Base-by-base conservation (phyloP, 106 monocot species). In the Acorus calamus region DNA sequence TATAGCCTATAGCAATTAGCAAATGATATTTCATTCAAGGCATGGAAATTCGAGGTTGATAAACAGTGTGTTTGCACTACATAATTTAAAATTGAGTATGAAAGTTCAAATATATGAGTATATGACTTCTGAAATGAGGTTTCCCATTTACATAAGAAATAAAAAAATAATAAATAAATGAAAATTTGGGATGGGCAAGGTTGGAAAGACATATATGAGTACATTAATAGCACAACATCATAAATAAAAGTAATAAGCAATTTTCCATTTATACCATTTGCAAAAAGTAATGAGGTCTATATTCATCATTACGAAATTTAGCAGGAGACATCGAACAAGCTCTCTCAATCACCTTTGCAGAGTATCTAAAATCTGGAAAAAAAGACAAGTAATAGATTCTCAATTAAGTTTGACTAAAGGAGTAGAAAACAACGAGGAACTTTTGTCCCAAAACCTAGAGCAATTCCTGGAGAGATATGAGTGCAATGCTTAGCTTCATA, bases 291-390 rank as follows among this genome's bases (percentile, higher is more conserved):
- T 79, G 77, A 13, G 81, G 94, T 70, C 56, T 80, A 41, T 64
- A 63, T 75, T 77, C 65, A 63, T 74, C 66, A 69, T 73, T 49
- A 28, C 47, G 71, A 49, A 74, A 75, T 44, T 70, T 49, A 54
- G 76, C 66, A 51, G 77, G 76, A 47, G 86, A 84, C 86, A 94
- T 89, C 3, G 71, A 81, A 9, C 84, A 72, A 60, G 86, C 76
- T 50, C 48, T 76, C 65, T 66, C 76, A 46, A 94, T 72, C 52
- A 81, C 42, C 68, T 80, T 78, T 59, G 54, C 70, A 73, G 42
- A 47, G 55, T 8, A 44, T 8, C 66, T 56, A 11, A 72, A 65
- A 73, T 81, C 85, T 85, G 65, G 11, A 28, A 41, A 60, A 46
- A 64, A 56, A 71, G 8, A 64, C 48, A n/a, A 42, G 48, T 8